These are phyloP conservation scores for Trichoderma gracile DNA, from an alignment of 2,329 filamentous ascomycete genomes.

Conservation along the genomic window DNA sequence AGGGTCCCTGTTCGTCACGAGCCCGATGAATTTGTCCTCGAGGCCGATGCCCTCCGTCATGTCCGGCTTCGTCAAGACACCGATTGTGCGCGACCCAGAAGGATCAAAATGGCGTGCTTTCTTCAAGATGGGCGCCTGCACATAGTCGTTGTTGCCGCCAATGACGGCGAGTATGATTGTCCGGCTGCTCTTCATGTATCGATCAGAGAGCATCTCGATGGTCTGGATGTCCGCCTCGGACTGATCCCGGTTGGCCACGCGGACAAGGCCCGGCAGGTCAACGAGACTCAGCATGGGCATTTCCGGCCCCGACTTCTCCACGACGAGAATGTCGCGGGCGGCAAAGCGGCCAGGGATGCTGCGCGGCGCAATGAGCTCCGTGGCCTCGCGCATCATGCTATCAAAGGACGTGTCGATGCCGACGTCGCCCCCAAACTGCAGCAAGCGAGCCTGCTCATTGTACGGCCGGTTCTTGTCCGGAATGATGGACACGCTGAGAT, in stretches of 20 bases:
- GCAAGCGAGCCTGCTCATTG: slow-evolving; percentile 49
- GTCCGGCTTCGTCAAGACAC: slow-evolving; percentile 55
- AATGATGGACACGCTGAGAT: slow-evolving; percentile 55
- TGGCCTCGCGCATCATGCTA: slow-evolving; percentile 52
- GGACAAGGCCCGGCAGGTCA: slow-evolving; percentile 61
- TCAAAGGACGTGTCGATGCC: slow-evolving; percentile 50
- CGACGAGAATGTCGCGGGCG: slow-evolving; percentile 55
- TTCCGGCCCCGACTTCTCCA: slow-evolving; percentile 60
- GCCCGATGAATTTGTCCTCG: slow-evolving; percentile 56
- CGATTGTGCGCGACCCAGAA: slow-evolving; percentile 50
- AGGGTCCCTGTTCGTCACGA: slow-evolving; percentile 52
- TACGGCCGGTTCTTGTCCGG: slow-evolving; percentile 52
- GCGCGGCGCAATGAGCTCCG: slow-evolving; percentile 52
- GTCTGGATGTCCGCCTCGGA: slow-evolving; percentile 54
- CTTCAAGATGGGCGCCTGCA: slow-evolving; percentile 53
- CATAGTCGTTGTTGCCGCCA: slow-evolving; percentile 57
- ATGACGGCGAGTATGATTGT: slow-evolving; percentile 59
- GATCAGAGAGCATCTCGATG: slow-evolving; percentile 53
- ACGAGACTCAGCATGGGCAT: slow-evolving; percentile 62
- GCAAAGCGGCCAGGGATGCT: slow-evolving; percentile 54
- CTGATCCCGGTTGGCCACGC: slow-evolving; percentile 55
- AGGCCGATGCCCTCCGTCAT: slow-evolving; percentile 55
- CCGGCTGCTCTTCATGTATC: slow-evolving; percentile 57
- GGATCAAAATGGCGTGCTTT: slow-evolving; percentile 55
- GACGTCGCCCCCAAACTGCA: slow-evolving; percentile 51